Conservation (phyloP, 164 flowering plant genomes). For the Protea cynaroides region DNA sequence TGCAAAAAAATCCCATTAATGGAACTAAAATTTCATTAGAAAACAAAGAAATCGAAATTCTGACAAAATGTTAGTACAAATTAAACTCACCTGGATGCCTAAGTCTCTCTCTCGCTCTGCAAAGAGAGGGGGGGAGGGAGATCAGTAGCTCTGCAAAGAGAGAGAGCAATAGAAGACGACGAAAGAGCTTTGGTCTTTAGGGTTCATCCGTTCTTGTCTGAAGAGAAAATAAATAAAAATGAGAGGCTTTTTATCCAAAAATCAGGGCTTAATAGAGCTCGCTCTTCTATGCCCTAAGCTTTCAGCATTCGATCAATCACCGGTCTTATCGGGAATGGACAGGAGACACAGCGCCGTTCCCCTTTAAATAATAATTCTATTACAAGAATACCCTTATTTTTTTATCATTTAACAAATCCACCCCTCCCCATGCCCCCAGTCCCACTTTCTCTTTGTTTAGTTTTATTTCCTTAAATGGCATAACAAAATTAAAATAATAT, state of each 20-base stretch:
- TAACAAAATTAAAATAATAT: too few relatives aligned
- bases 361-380: constrained; percentile 1
- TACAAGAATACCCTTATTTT: not conserved
- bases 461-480: too few relatives aligned
- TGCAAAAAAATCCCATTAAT: constrained; percentile 5
- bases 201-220: constrained; percentile 12
- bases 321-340: constrained; percentile 61
- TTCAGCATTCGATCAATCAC: constrained; percentile 37
- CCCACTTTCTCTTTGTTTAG: not conserved
- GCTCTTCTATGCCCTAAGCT: constrained; percentile 23
- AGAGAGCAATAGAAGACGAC: not conserved
- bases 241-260: constrained; percentile 8
- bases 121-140: not conserved
- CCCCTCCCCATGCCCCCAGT: not conserved
- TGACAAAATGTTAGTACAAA: not conserved
- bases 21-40: constrained; percentile 3
- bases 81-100: not conserved
- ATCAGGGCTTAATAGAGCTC: constrained; percentile 7
- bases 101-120: not conserved
- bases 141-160: not conserved
- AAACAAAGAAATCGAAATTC: not conserved
- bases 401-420: not conserved
- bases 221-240: constrained; percentile 3
- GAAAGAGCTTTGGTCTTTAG: not conserved
- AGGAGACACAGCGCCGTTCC: constrained; percentile 40